Evolutionary conservation across 805 yeast genomes (phyloP).

Genomic region (Starmerella davenportii): DNA sequence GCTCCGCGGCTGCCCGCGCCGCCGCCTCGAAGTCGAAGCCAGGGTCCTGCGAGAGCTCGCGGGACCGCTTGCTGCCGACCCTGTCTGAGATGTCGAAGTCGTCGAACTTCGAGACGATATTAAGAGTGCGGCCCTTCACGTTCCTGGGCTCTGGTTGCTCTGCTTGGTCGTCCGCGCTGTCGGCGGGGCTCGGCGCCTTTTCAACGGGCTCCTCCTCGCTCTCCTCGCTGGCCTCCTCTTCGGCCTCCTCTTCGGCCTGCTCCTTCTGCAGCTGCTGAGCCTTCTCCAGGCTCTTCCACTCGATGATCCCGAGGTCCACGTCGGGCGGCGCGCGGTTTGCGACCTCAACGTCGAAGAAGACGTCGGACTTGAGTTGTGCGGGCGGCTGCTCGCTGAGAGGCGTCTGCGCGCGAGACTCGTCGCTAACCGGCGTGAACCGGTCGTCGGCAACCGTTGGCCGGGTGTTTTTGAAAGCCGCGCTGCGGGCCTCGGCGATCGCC

Average conservation of each 20-base stretch:
- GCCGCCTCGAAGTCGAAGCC: conserved; percentile 20
- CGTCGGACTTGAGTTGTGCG: background rate
- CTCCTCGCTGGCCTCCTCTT: background rate
- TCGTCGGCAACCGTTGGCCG: too few relatives aligned
- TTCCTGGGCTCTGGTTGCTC: conserved; percentile 1
- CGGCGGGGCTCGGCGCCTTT: background rate
- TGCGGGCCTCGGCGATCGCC: background rate
- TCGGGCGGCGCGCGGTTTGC: background rate
- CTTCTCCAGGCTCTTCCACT: conserved; percentile 2
- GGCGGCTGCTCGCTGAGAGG: too few relatives aligned
- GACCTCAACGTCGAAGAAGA: background rate
- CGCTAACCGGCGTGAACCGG: too few relatives aligned
- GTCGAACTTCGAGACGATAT: conserved; percentile 12
- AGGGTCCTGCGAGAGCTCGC: conserved; percentile 5
- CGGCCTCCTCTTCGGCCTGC: background rate
- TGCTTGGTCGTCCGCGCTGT: background rate
- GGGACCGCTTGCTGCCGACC: background rate
- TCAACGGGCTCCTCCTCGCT: background rate
- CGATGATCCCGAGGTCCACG: conserved; percentile 2
- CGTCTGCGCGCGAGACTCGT: too few relatives aligned
- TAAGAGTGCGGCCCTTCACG: conserved; percentile 7
- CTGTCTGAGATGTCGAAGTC: conserved; percentile 8
- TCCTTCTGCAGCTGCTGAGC: conserved; percentile 1
- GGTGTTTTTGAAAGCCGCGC: background rate
- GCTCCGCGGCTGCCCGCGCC: conserved; percentile 13